A percentile compares a stretch with the other conserved stretches of the same genome.
Evolutionary conservation across 139 green algal species (phyloP).

Genomic region (Tetraselmis striata): DNA sequence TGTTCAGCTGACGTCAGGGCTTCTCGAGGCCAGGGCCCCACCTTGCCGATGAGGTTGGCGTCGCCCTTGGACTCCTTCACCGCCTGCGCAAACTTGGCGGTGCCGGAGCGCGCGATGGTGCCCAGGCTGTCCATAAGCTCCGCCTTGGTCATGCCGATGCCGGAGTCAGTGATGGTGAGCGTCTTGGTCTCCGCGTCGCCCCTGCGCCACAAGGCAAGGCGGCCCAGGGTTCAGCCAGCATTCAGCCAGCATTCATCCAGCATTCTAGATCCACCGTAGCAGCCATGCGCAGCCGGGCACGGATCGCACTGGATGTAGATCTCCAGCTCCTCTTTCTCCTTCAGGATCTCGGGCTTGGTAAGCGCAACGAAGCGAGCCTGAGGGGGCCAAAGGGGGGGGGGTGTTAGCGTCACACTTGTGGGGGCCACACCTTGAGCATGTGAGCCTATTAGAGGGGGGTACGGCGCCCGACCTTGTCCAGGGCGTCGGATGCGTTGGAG

Average conservation of each 20-base stretch:
- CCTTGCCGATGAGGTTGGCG: conserved; percentile 26
- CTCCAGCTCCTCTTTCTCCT: conserved; percentile 64
- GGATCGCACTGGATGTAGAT: conserved; percentile 69
- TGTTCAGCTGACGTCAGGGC: conserved; percentile 22
- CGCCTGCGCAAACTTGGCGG: conserved; percentile 94
- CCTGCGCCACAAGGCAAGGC: no score
- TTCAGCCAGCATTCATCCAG: no score
- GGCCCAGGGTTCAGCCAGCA: no score
- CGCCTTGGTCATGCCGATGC: conserved; percentile 90
- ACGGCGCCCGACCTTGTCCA: conserved; percentile 81
- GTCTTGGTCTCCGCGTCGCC: background rate
- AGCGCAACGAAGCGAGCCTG: conserved; percentile 58
- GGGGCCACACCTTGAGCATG: no score
- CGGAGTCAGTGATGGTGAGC: conserved; percentile 63
- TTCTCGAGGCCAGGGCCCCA: no score
- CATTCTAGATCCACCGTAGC: background rate
- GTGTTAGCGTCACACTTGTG: no score
- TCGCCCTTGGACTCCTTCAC: conserved; percentile 62
- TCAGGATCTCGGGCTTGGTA: conserved; percentile 50
- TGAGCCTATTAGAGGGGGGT: conserved; percentile 60
- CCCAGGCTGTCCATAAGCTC: conserved; percentile 88
- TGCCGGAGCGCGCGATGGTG: conserved; percentile 94
- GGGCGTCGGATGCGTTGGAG: conserved; percentile 87
- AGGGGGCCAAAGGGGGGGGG: no score
- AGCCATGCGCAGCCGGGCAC: conserved; percentile 4